These are phyloP conservation scores for Silene vulgaris DNA, from an alignment of 179 eudicot genomes.

Conservation along the genomic window DNA sequence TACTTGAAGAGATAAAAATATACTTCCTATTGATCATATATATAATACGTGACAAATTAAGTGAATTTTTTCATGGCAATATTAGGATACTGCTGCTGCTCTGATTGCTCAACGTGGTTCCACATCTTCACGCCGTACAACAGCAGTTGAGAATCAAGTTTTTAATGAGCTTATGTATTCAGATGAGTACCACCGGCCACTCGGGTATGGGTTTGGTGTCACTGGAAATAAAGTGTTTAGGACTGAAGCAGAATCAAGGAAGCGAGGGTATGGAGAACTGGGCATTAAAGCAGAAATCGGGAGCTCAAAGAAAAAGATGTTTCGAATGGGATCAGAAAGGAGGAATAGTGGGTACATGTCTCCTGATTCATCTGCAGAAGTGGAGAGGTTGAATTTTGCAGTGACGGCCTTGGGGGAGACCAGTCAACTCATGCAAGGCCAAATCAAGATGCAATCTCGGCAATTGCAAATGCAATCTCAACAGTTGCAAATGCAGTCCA, in stretches of 20 bases:
- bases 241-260: constrained; percentile 27
- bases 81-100: constrained; percentile 34
- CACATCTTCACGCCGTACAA: constrained; percentile 25
- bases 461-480: constrained; percentile 32
- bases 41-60: background rate
- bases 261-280: constrained; percentile 25
- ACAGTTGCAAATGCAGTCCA: constrained; percentile 34
- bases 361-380: constrained; percentile 23
- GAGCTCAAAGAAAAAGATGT: constrained; percentile 14
- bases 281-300: constrained; percentile 17
- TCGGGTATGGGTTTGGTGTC: constrained; percentile 37
- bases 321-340: constrained; percentile 11
- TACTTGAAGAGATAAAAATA: background rate
- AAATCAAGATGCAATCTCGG: constrained; percentile 33
- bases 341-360: constrained; percentile 20
- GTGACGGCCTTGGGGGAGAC: constrained; percentile 31
- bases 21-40: background rate
- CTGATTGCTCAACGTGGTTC: constrained; percentile 32
- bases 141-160: constrained; percentile 34
- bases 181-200: constrained; percentile 30
- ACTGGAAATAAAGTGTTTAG: constrained; percentile 22
- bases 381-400: constrained; percentile 30
- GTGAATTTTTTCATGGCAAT: background rate
- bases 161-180: constrained; percentile 39
- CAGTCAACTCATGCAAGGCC: constrained; percentile 36